phyloP scores from a whole-genome alignment of 768 basidiomycete species.

The Leccinum obscurum region DNA sequence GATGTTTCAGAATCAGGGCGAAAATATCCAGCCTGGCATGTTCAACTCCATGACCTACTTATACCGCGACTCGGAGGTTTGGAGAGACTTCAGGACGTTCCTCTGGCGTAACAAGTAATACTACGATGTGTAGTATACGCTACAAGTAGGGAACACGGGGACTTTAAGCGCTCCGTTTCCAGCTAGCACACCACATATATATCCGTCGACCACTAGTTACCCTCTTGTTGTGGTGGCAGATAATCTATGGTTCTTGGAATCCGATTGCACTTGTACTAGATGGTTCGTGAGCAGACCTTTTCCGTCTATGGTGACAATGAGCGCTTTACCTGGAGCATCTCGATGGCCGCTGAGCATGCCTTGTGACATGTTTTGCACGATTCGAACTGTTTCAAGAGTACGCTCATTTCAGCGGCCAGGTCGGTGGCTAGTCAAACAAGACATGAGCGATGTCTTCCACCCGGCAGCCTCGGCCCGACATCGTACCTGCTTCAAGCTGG shows the following conservation, averaged over 20 bases:
- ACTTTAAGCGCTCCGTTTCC: neutral
- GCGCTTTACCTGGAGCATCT: constrained; percentile 62
- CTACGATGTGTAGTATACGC: constrained; percentile 6
- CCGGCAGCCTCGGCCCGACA: neutral
- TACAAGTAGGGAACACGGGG: neutral
- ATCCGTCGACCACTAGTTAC: constrained; percentile 19
- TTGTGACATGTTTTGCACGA: constrained; percentile 56
- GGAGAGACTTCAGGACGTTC: constrained; percentile 79
- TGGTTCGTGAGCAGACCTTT: constrained; percentile 9
- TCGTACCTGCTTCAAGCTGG: constrained; percentile 54
- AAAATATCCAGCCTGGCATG: constrained; percentile 96
- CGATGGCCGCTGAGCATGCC: constrained; percentile 62
- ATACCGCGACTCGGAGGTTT: constrained; percentile 89
- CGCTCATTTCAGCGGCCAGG: constrained; percentile 65
- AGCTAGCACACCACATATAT: constrained; percentile 7
- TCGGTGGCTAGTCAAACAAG: constrained; percentile 50
- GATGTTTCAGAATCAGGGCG: constrained; percentile 82
- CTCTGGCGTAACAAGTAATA: constrained; percentile 85
- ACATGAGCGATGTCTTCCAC: constrained; percentile 7
- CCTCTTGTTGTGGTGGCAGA: constrained; percentile 28
- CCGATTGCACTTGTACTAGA: constrained; percentile 63
- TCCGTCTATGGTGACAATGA: neutral
- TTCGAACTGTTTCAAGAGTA: constrained; percentile 45
- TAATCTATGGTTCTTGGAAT: constrained; percentile 54
- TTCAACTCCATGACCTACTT: constrained; percentile 95